Conservation (phyloP, 2,329 filamentous ascomycete genomes). For the Ophiostoma himal-ulmi region DNA sequence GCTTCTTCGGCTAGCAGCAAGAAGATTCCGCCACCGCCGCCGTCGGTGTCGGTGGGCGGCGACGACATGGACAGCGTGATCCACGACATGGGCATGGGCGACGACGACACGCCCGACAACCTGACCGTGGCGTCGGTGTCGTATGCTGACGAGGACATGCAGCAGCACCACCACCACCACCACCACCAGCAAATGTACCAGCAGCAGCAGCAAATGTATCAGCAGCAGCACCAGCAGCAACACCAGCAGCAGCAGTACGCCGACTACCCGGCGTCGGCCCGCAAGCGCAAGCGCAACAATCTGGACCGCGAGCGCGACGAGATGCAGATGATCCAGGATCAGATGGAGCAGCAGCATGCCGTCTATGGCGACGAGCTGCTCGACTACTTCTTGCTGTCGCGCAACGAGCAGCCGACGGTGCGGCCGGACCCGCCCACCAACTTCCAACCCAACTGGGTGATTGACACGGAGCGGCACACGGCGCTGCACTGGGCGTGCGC, state of each 20-base stretch:
- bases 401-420: constrained; percentile 66
- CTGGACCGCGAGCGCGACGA: constrained; percentile 58
- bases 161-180: not conserved
- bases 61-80: constrained; percentile 60
- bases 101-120: constrained; percentile 78
- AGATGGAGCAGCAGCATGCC: constrained; percentile 76
- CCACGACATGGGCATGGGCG: constrained; percentile 50
- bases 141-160: constrained; percentile 66
- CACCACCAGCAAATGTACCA: constrained; percentile 7
- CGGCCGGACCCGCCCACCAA: constrained; percentile 74
- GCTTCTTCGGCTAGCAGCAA: constrained; percentile 26
- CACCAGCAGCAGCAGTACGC: constrained; percentile 33
- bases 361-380: constrained; percentile 89
- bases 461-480: constrained; percentile 87
- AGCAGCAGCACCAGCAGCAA: not conserved
- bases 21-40: not conserved
- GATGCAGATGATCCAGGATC: constrained; percentile 51
- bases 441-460: constrained; percentile 85
- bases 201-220: constrained; percentile 40
- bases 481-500: constrained; percentile 95
- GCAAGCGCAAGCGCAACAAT: constrained; percentile 69
- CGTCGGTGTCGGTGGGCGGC: not conserved
- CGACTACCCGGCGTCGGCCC: constrained; percentile 57
- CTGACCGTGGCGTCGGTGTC: constrained; percentile 77
- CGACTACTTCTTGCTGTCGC: constrained; percentile 89